Conservation (phyloP, 208 protist species). For the Wallacemonas sp. region DNA sequence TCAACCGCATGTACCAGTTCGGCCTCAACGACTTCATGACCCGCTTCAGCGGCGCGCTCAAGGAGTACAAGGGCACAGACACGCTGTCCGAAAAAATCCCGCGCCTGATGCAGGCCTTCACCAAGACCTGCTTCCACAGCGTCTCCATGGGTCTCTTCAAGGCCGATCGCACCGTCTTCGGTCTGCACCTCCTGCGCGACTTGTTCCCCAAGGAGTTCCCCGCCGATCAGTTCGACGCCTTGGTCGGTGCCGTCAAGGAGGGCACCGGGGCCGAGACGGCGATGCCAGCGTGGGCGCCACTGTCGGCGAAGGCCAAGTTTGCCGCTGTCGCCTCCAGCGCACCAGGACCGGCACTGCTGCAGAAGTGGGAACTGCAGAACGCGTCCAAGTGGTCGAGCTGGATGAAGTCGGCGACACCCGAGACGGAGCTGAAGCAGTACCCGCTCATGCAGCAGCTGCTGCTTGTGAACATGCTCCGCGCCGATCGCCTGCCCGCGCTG, state of each 20-base stretch:
- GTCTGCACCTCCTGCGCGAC: constrained; percentile 92
- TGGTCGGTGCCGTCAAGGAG: constrained; percentile 68
- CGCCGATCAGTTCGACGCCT: constrained; percentile 81
- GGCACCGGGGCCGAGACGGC: constrained; percentile 25
- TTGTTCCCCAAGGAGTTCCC: constrained; percentile 83
- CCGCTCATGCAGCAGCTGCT: constrained; percentile 93
- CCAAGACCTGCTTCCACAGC: constrained; percentile 66
- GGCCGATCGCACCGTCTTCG: constrained; percentile 94
- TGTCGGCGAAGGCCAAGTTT: constrained; percentile 57
- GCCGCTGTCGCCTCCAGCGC: constrained; percentile 46
- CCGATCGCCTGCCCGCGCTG: constrained; percentile 94
- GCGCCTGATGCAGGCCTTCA: constrained; percentile 55
- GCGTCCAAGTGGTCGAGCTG: constrained; percentile 73
- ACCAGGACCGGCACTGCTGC: constrained; percentile 29
- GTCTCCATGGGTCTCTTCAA: constrained; percentile 86
- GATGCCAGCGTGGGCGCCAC: constrained; percentile 66
- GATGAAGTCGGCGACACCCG: constrained; percentile 63
- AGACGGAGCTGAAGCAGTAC: constrained; percentile 61
- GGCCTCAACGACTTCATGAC: constrained; percentile 90
- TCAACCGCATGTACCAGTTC: constrained; percentile 98
- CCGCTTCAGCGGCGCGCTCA: constrained; percentile 74
- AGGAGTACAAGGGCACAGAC: constrained; percentile 40
- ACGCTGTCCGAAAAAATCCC: constrained; percentile 52
- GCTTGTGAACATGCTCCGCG: constrained; percentile 94
- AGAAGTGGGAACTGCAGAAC: constrained; percentile 64